Evolutionary conservation across 2,329 filamentous ascomycete species (phyloP).

Genomic region (Colletotrichum musae): DNA sequence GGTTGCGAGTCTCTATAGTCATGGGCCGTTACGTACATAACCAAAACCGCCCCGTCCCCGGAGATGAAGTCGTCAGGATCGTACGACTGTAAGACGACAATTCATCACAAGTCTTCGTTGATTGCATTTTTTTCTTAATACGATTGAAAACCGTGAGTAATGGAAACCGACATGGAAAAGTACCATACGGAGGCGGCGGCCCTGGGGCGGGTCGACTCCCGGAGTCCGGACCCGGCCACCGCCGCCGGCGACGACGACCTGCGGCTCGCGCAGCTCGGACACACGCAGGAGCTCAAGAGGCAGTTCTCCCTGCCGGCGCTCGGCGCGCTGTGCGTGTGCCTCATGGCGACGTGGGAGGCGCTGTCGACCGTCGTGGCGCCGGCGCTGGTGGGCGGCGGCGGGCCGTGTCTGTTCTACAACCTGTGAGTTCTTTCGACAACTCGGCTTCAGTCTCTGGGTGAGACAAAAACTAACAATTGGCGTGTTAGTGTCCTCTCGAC

Average conservation of each 20-base stretch:
- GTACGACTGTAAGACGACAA: constrained; percentile 21
- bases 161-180: constrained; percentile 33
- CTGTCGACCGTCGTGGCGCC: constrained; percentile 60
- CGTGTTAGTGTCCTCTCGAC: constrained; percentile 56
- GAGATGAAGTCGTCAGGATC: constrained; percentile 8
- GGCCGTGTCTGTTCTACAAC: constrained; percentile 62
- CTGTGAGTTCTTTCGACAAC: constrained; percentile 50
- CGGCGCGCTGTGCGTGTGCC: constrained; percentile 58
- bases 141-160: neutral
- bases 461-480: neutral
- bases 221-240: neutral
- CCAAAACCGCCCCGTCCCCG: constrained; percentile 15
- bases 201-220: constrained; percentile 22
- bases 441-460: neutral
- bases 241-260: constrained; percentile 25
- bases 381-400: constrained; percentile 60
- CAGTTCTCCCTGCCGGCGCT: constrained; percentile 60
- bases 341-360: constrained; percentile 68
- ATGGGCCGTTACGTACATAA: constrained; percentile 29
- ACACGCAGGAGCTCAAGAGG: constrained; percentile 49
- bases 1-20: neutral
- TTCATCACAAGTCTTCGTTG: neutral
- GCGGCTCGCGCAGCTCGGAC: constrained; percentile 49
- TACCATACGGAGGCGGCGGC: neutral
- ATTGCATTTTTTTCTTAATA: no score